Evolutionary conservation across 495 filamentous ascomycete species (phyloP).

Genomic region (Sordaria brevicollis): DNA sequence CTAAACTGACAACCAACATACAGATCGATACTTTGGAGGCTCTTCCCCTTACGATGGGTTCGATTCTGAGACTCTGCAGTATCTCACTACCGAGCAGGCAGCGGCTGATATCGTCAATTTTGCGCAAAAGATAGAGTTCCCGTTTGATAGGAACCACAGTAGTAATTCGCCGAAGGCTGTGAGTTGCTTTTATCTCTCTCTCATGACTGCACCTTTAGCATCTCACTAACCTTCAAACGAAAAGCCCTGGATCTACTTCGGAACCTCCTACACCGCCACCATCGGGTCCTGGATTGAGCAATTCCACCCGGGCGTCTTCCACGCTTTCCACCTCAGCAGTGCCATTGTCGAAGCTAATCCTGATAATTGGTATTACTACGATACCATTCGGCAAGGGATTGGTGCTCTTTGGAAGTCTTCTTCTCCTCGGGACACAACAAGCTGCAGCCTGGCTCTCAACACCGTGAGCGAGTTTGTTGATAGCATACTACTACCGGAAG

Average conservation of each 20-base stretch:
- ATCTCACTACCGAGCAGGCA: conserved; percentile 49
- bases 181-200: neutral
- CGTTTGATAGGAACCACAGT: conserved; percentile 42
- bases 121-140: conserved; percentile 45
- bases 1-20: neutral
- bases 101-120: conserved; percentile 53
- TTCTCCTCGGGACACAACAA: conserved; percentile 16
- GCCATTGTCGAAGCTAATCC: conserved; percentile 51
- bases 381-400: conserved; percentile 48
- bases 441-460: conserved; percentile 48
- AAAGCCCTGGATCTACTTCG: conserved; percentile 51
- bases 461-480: conserved; percentile 49
- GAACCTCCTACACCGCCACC: conserved; percentile 55
- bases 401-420: conserved; percentile 19
- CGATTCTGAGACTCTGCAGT: conserved; percentile 46
- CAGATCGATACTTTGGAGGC: conserved; percentile 50
- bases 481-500: conserved; percentile 20
- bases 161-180: conserved; percentile 40
- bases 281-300: conserved; percentile 51
- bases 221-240: no score
- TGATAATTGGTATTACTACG: conserved; percentile 58
- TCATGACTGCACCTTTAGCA: no score
- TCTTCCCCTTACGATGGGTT: conserved; percentile 49
- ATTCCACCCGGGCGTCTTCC: conserved; percentile 52
- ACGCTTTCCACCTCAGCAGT: conserved; percentile 54